A percentile compares a stretch with the other conserved stretches of the same genome.
phyloP scores from a whole-genome alignment of 129 eudicot species.

The Helichrysum umbraculigerum region DNA sequence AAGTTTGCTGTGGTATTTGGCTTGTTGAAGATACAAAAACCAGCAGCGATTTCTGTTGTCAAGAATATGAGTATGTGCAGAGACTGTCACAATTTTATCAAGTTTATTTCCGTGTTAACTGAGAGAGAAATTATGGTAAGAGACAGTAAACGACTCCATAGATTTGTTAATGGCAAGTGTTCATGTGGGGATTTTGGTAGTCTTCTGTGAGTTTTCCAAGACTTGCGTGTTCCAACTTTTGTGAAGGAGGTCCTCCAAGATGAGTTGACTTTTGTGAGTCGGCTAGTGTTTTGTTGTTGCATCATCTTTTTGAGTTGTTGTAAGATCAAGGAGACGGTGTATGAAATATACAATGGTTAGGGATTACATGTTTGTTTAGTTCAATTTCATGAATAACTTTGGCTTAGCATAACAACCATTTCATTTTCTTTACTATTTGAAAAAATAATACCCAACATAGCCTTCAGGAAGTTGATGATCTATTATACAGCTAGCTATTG shows the following conservation, averaged over 20 bases:
- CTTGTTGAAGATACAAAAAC: conserved; percentile 52
- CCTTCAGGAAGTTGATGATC: neutral
- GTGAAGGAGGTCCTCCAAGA: conserved; percentile 2
- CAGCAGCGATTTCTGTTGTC: conserved; percentile 48
- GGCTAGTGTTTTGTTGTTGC: conserved; percentile 6
- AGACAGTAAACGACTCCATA: conserved; percentile 79
- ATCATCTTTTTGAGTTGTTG: conserved; percentile 5
- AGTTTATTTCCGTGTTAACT: conserved; percentile 47
- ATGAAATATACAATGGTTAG: conserved; percentile 9
- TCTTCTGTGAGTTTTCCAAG: conserved; percentile 40
- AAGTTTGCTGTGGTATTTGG: conserved; percentile 81
- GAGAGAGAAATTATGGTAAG: conserved; percentile 65
- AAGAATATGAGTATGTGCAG: conserved; percentile 79
- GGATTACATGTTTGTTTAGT: conserved; percentile 1
- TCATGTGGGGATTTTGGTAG: conserved; percentile 82
- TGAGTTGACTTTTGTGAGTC: neutral
- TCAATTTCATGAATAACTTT: neutral
- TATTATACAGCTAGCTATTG: neutral
- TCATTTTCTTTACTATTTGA: neutral
- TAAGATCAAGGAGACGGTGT: conserved; percentile 4
- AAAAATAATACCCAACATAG: neutral
- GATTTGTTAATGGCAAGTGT: conserved; percentile 66
- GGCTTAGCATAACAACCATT: neutral
- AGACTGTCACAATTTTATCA: conserved; percentile 74
- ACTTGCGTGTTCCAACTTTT: neutral